Base-by-base conservation (phyloP, 2,329 filamentous ascomycete genomes). In the Sporothrix mexicana region DNA sequence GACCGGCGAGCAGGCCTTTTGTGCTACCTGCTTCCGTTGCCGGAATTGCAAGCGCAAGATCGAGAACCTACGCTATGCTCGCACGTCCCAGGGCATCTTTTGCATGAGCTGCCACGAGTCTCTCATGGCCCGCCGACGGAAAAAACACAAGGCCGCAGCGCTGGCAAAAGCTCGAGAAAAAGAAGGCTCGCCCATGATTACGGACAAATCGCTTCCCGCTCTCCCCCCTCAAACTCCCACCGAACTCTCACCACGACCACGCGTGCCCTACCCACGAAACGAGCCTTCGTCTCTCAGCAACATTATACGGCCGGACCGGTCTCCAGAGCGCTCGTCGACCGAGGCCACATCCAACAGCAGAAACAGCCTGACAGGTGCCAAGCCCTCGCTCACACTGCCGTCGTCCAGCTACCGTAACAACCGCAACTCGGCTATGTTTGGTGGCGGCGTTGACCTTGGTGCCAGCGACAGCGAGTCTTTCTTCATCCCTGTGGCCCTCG, bases 91-190 rank as follows among this genome's bases (percentile, higher is more conserved):
- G 82, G 96, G 96, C 74, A 99, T 99, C 78, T 98, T 99, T 80
- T 99, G 96, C 84, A 99, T 99, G 96, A 94, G 92, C 79, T 99
- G 96, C 81, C 96, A 99, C 80, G 96, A 99, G 82, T 96, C 94
- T 41, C 84, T 99, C 70, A 98, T 98, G 94, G 94, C 95, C 68
- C 88, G 95, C 75, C 88, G 95, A 76, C 89, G 94, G 79, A 98
- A 98, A 84, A 94, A 93, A 81, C 91, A 92, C 53, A 94, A 93
- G 81, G 88, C 90, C 70, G 86, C 88, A 57, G 86, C 87, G 0
- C 85, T 87, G 74, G 86, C 88, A 67, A 91, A 91, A 78, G 82
- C 86, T 69, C 85, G 88, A 77, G 89, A 90, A 76, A 91, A 91
- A 79, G 89, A 91, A 17, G 81, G 83, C 62, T 89, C 86, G 69